phyloP scores from a whole-genome alignment of 495 filamentous ascomycete species.

The Ramalina intermedia region DNA sequence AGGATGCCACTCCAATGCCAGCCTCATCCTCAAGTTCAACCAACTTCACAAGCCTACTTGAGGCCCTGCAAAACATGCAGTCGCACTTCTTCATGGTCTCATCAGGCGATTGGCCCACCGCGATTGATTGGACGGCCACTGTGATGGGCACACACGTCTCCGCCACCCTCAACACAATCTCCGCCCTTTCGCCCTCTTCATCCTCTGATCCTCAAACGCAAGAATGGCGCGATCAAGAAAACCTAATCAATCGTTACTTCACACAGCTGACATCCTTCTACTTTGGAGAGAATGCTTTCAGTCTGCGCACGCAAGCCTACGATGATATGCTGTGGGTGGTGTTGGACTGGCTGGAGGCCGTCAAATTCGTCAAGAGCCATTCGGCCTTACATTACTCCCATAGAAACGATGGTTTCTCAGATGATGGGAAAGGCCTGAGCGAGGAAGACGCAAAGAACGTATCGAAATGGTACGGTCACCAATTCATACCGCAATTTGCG shows the following conservation, averaged over 20 bases:
- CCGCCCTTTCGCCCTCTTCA: constrained; percentile 22
- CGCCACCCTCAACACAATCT: constrained; percentile 49
- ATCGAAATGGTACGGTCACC: constrained; percentile 53
- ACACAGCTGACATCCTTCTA: constrained; percentile 60
- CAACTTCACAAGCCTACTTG: constrained; percentile 28
- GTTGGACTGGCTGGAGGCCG: constrained; percentile 73
- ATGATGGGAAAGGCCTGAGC: background rate
- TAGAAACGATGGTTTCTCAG: background rate
- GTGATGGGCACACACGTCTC: constrained; percentile 73
- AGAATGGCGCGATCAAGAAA: constrained; percentile 41
- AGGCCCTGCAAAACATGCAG: constrained; percentile 63
- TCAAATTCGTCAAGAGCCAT: constrained; percentile 59
- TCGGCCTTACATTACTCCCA: constrained; percentile 43
- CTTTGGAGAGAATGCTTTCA: constrained; percentile 72
- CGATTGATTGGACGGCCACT: constrained; percentile 91
- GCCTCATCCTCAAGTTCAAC: background rate
- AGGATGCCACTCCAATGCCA: background rate
- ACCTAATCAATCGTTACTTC: constrained; percentile 72
- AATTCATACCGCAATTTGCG: constrained; percentile 67
- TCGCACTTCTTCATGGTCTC: constrained; percentile 59
- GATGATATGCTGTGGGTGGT: constrained; percentile 99
- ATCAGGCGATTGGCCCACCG: constrained; percentile 68
- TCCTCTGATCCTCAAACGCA: constrained; percentile 14
- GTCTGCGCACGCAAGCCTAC: constrained; percentile 65
- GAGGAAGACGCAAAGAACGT: constrained; percentile 9